Evolutionary conservation across 75 land plant species (phyloP).

Genomic region (Picea sitchensis): DNA sequence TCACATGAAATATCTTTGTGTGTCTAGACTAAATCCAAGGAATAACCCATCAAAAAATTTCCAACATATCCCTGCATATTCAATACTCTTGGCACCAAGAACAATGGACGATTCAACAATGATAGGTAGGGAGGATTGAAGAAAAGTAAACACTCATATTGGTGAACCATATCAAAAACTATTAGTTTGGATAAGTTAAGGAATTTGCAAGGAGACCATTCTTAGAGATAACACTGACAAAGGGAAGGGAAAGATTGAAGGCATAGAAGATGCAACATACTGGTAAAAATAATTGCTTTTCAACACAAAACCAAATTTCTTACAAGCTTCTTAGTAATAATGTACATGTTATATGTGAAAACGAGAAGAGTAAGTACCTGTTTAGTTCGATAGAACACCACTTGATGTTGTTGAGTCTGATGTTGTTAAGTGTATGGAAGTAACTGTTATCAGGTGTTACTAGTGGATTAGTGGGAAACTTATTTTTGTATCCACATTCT

Average conservation of each 20-base stretch:
- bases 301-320: background rate
- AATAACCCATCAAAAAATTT: background rate
- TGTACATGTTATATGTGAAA: background rate
- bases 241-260: background rate
- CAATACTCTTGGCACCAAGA: background rate
- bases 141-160: background rate
- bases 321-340: background rate
- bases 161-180: background rate
- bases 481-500: no score
- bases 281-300: background rate
- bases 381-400: no score
- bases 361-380: background rate
- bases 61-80: background rate
- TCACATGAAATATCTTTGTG: background rate
- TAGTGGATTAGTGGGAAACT: no score
- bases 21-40: background rate
- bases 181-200: background rate
- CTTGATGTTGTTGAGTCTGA: no score
- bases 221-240: background rate
- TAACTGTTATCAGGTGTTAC: no score
- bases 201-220: slow-evolving; percentile 1
- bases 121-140: background rate
- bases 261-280: background rate
- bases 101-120: background rate
- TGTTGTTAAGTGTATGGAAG: no score